These are phyloP conservation scores for Vigna angularis DNA, from an alignment of 306 rosid genomes.

Conservation along the genomic window DNA sequence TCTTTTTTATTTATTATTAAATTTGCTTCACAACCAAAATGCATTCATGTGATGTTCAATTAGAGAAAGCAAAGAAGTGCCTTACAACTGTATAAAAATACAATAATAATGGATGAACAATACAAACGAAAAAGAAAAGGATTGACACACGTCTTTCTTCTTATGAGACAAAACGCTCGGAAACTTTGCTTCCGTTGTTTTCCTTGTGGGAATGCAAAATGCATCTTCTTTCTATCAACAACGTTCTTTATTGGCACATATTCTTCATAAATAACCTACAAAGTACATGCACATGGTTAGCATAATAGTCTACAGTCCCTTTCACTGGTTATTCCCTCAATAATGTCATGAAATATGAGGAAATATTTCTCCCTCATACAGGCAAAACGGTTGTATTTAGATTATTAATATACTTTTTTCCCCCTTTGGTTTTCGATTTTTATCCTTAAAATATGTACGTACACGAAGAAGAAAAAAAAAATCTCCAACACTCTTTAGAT, in stretches of 20 bases:
- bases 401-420: not conserved
- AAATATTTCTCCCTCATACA: not conserved
- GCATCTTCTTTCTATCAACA: constrained; percentile 45
- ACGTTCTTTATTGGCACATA: constrained; percentile 50
- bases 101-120: constrained; percentile 13
- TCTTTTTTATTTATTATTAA: constrained; percentile 39
- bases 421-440: not conserved
- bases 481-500: not conserved
- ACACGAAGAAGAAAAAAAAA: not conserved
- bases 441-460: not conserved
- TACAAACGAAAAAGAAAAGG: constrained; percentile 3
- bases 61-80: constrained; percentile 16
- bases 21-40: constrained; percentile 31
- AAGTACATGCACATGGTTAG: not conserved
- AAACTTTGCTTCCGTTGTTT: constrained; percentile 48
- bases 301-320: not conserved
- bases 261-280: constrained; percentile 50
- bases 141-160: constrained; percentile 27
- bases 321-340: not conserved
- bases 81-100: constrained; percentile 30
- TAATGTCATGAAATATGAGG: not conserved
- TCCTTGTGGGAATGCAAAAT: constrained; percentile 11
- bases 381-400: not conserved
- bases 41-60: constrained; percentile 30
- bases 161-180: constrained; percentile 15